These are phyloP conservation scores for Globisporangium lucens DNA, from an alignment of 352 stramenopile species.

Conservation along the genomic window DNA sequence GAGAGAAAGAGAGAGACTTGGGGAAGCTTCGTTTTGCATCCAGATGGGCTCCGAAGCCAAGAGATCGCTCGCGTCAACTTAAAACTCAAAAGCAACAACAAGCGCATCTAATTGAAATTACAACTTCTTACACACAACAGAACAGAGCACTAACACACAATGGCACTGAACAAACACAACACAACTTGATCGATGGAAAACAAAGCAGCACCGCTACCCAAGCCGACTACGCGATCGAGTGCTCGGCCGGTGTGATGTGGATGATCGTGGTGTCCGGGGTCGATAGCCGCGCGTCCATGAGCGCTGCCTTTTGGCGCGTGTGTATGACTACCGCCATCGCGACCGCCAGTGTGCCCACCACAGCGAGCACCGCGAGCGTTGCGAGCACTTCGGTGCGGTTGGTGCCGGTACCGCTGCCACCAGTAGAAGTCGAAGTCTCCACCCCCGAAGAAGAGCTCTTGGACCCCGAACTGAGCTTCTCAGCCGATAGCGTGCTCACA, in stretches of 20 bases:
- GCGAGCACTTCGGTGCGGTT: conserved; percentile 7
- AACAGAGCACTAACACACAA: neutral
- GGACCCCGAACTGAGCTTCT: neutral
- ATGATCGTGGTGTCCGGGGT: conserved; percentile 1
- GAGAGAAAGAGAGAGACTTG: no score
- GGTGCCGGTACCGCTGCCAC: neutral
- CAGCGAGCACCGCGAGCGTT: conserved; percentile 2
- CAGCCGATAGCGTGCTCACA: neutral
- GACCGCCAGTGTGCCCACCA: conserved; percentile 1
- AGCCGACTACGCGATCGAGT: neutral
- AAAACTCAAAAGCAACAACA: no score
- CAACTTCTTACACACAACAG: neutral
- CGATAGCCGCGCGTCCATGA: conserved; percentile 1
- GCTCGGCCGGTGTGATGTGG: neutral
- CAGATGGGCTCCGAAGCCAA: no score
- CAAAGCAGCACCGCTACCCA: neutral
- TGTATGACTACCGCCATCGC: neutral
- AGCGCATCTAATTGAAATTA: no score
- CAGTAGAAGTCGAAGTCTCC: neutral
- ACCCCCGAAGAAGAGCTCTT: neutral
- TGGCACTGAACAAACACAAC: no score
- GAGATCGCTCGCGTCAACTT: no score
- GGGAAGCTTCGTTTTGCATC: no score
- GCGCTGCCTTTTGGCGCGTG: neutral
- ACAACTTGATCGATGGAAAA: no score